phyloP scores from a whole-genome alignment of 129 eudicot species.

The Lonicera japonica region DNA sequence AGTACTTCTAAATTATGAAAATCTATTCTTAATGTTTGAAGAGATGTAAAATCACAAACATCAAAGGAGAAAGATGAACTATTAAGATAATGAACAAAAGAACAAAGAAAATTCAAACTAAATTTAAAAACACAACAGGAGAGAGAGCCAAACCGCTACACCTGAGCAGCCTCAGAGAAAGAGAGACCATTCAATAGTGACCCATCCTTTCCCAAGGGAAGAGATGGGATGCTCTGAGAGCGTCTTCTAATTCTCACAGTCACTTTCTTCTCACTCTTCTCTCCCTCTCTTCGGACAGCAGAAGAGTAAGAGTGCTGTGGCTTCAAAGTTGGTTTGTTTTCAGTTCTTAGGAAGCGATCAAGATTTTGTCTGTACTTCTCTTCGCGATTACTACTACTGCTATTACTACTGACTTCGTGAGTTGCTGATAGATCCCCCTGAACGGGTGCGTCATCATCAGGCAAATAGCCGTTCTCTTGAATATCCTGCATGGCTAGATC shows the following conservation, averaged over 20 bases:
- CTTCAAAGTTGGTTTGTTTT: conserved; percentile 35
- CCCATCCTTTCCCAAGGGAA: conserved; percentile 34
- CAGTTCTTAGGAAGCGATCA: conserved; percentile 43
- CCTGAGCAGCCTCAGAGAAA: conserved; percentile 8
- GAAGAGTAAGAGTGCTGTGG: conserved; percentile 14
- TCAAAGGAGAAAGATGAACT: too few species aligned
- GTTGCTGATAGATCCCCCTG: conserved; percentile 18
- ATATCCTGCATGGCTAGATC: conserved; percentile 82
- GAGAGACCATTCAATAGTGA: conserved; percentile 20
- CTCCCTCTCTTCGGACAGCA: conserved; percentile 20
- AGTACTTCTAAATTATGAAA: too few species aligned
- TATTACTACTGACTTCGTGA: conserved; percentile 1
- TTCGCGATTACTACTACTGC: too few species aligned
- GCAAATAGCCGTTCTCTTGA: conserved; percentile 51
- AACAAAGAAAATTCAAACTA: too few species aligned
- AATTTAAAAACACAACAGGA: too few species aligned
- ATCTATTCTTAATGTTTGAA: too few species aligned
- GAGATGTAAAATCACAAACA: too few species aligned
- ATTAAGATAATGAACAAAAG: too few species aligned
- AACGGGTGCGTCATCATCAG: conserved; percentile 45
- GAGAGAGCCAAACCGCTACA: background rate
- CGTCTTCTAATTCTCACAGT: conserved; percentile 46
- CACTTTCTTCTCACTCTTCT: conserved; percentile 25
- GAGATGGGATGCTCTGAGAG: conserved; percentile 53
- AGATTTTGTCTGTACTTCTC: conserved; percentile 38